phyloP scores from a whole-genome alignment of 2,329 filamentous ascomycete genomes.

The Colletotrichum destructivum region DNA sequence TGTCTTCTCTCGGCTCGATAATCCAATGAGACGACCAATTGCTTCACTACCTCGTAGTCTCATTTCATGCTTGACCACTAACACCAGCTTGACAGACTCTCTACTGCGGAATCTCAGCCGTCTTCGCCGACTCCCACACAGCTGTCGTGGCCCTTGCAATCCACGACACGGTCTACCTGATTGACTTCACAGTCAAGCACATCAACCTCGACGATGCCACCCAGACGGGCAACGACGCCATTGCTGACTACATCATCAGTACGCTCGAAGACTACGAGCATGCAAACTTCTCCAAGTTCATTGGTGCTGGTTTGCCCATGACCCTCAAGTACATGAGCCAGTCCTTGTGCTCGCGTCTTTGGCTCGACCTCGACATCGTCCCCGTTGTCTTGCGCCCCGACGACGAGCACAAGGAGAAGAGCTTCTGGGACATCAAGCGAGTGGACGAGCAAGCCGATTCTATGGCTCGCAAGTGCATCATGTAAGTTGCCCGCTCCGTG shows the following conservation, averaged over 20 bases:
- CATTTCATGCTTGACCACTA: background rate
- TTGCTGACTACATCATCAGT: constrained; percentile 73
- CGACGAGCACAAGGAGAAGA: constrained; percentile 58
- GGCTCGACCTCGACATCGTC: constrained; percentile 83
- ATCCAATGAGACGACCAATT: background rate
- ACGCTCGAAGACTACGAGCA: constrained; percentile 73
- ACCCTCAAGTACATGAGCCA: constrained; percentile 74
- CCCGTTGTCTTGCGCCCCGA: constrained; percentile 74
- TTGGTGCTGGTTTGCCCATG: constrained; percentile 79
- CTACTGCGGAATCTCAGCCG: constrained; percentile 74
- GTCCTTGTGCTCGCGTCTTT: constrained; percentile 77
- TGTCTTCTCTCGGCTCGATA: background rate
- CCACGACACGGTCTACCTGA: constrained; percentile 81
- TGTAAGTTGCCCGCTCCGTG: constrained; percentile 63
- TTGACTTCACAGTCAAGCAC: constrained; percentile 79
- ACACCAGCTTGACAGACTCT: constrained; percentile 60
- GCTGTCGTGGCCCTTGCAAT: constrained; percentile 77
- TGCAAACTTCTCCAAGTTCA: constrained; percentile 79
- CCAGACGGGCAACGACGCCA: constrained; percentile 59
- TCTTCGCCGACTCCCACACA: constrained; percentile 64
- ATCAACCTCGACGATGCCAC: constrained; percentile 62
- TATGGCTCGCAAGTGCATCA: constrained; percentile 83
- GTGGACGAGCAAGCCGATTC: constrained; percentile 87
- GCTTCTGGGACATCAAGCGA: constrained; percentile 68
- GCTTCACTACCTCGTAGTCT: background rate